Evolutionary conservation across 2,329 filamentous ascomycete species (phyloP), one percentile per base, ranked within the genome.

Genomic region (Tolypocladium paradoxum): DNA sequence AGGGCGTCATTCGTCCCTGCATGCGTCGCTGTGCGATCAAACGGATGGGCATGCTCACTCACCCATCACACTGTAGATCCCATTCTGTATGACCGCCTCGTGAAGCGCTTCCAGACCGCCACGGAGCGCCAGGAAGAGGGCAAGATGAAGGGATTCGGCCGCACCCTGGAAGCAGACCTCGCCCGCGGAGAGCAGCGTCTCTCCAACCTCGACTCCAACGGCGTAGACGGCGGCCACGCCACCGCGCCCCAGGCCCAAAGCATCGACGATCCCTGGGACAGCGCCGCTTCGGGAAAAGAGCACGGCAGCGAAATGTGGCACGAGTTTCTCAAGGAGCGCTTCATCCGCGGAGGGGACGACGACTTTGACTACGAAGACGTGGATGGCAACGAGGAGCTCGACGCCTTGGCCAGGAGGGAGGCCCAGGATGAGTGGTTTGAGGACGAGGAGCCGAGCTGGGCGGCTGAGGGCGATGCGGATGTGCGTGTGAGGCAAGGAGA

Each of bases 341-440:
- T 96, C 62, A 68, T 96, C 33, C 72, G 76, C 22, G 90, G 90
- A 0, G 77, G 77, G 6, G 90, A 95, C 62, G 75, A 77, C 1
- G 89, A 95, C 48, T 92, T 95, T 61, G 85, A 92, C 56, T 96
- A 95, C 64, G 67, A 62, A 1, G 61, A 58, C 3, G 84, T 95
- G 6, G 90, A 96, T 63, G 72, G 73, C 36, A 83, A 87, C 62
- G 84, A 90, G 33, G 83, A 84, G 22, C 84, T 83, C 53, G 89
- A 95, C 65, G 81, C 68, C 65, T 70, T 74, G 68, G 76, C 64
- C 74, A 81, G 72, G 57, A 70, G 75, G n/a, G 83, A 85, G 51
- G 73, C 73, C 16, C 78, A 92, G 67, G 88, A 95, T 37, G 77
- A 76, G 22, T 95, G 88, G 73, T 91, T 95, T 64, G 88, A 90